Conservation (phyloP, 441 rosid species). For the Breynia disticha region DNA sequence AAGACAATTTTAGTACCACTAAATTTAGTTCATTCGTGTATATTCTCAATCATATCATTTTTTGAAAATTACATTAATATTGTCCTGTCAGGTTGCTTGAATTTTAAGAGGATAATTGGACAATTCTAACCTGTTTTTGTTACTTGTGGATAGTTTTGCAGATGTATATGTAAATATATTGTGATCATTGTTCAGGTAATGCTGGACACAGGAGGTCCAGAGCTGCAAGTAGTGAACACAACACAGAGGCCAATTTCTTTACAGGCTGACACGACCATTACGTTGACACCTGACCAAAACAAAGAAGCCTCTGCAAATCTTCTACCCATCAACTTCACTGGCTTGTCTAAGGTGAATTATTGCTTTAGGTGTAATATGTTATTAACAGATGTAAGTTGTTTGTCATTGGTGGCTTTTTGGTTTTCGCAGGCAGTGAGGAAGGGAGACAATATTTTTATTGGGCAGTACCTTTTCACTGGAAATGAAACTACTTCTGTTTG, state of each 20-base stretch:
- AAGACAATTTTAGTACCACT: no score
- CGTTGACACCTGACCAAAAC: conserved; percentile 69
- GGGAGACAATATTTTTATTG: conserved; percentile 92
- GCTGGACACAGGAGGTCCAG: conserved; percentile 90
- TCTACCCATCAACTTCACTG: conserved; percentile 83
- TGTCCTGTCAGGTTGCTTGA: no score
- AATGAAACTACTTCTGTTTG: conserved; percentile 98
- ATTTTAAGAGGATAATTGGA: no score
- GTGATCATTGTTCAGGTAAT: conserved; percentile 46
- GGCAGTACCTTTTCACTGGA: conserved; percentile 94
- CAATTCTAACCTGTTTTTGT: no score
- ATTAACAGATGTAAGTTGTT: background rate
- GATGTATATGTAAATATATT: background rate
- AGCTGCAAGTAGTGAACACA: conserved; percentile 81
- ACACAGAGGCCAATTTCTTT: conserved; percentile 65
- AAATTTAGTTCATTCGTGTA: no score
- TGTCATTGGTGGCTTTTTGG: conserved; percentile 9
- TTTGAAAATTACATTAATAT: no score
- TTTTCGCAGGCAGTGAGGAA: conserved; percentile 71
- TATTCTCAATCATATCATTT: no score
- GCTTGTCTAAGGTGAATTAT: conserved; percentile 53
- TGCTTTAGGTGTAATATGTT: background rate
- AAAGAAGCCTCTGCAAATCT: conserved; percentile 72
- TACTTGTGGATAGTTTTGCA: background rate
- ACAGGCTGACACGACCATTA: conserved; percentile 53